phyloP scores from a whole-genome alignment of 2,329 filamentous ascomycete species.

The Aspergillus fischeri region DNA sequence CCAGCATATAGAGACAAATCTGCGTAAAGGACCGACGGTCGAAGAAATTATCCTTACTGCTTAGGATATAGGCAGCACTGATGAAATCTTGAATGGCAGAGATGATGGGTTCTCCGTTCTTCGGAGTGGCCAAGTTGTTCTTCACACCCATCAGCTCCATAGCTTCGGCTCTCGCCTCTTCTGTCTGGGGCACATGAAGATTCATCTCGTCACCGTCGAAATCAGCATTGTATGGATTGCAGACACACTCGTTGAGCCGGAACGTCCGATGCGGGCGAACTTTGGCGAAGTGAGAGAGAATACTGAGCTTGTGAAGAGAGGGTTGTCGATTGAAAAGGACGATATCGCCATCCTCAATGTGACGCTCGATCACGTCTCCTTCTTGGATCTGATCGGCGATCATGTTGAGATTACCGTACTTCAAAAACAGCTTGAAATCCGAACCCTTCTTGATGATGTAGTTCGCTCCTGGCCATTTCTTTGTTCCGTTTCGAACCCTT shows the following conservation, averaged over 20 bases:
- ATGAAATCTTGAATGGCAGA: slow-evolving; percentile 99
- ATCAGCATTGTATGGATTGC: slow-evolving; percentile 96
- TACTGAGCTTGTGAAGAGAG: slow-evolving; percentile 96
- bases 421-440: slow-evolving; percentile 69
- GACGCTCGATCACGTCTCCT: slow-evolving; percentile 88
- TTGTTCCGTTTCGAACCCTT: slow-evolving; percentile 70
- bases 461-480: slow-evolving; percentile 84
- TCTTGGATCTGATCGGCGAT: slow-evolving; percentile 71
- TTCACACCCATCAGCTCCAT: slow-evolving; percentile 98
- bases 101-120: slow-evolving; percentile 97
- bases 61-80: slow-evolving; percentile 85
- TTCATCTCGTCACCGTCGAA: slow-evolving; percentile 99
- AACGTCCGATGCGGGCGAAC: slow-evolving; percentile 94
- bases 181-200: slow-evolving; percentile 92
- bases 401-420: slow-evolving; percentile 66
- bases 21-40: slow-evolving; percentile 85
- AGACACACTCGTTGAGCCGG: slow-evolving; percentile 95
- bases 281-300: slow-evolving; percentile 92
- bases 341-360: slow-evolving; percentile 91
- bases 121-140: slow-evolving; percentile 90
- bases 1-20: slow-evolving; percentile 90
- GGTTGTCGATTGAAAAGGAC: slow-evolving; percentile 98
- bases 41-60: slow-evolving; percentile 89
- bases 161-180: slow-evolving; percentile 91
- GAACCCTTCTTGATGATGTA: slow-evolving; percentile 68